phyloP scores from a whole-genome alignment of 495 filamentous ascomycete genomes.

The Tuber indicum region DNA sequence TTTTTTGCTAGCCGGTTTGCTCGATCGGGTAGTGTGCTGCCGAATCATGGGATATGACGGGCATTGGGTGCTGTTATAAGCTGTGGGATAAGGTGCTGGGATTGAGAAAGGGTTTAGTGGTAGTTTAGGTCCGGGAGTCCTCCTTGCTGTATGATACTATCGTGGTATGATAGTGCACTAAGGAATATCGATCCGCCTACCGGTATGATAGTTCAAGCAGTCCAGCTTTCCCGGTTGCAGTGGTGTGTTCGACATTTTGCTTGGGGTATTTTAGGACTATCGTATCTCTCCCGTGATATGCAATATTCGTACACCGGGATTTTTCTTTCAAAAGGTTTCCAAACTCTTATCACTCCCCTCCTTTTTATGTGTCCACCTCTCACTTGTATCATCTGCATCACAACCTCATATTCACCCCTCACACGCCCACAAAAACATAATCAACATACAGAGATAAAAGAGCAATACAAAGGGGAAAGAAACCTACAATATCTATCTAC shows the following conservation, averaged over 20 bases:
- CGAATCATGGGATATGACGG: neutral
- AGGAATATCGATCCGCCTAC: neutral
- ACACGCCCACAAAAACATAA: neutral
- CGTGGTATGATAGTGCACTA: neutral
- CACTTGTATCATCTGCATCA: neutral
- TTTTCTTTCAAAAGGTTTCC: neutral
- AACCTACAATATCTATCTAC: neutral
- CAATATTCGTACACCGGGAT: neutral
- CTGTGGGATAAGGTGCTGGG: neutral
- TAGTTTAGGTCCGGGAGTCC: neutral
- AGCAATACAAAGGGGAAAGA: too few relatives aligned
- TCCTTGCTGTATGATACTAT: neutral
- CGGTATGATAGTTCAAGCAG: too few relatives aligned
- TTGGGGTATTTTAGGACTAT: neutral
- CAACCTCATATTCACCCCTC: neutral
- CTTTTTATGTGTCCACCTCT: neutral
- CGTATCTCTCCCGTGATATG: neutral
- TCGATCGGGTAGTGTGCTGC: neutral
- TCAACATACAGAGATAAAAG: too few relatives aligned
- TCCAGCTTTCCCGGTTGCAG: neutral
- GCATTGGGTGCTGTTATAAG: neutral
- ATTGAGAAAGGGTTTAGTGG: neutral
- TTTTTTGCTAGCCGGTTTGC: neutral
- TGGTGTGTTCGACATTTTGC: neutral
- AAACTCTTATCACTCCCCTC: neutral